These are phyloP conservation scores for Russula virescens DNA, from an alignment of 768 basidiomycete species.

Conservation along the genomic window DNA sequence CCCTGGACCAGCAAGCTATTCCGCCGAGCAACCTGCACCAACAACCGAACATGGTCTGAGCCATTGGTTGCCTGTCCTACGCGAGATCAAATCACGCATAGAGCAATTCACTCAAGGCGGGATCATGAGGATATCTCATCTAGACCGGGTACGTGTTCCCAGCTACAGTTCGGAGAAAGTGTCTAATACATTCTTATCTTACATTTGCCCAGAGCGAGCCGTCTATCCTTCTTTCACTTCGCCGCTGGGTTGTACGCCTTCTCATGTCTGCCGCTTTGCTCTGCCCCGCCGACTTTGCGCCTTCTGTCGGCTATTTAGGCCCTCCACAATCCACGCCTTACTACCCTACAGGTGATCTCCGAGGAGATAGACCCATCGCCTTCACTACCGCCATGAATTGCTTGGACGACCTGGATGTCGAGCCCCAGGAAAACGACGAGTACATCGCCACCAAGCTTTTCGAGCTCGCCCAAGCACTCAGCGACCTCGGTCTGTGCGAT, in stretches of 20 bases:
- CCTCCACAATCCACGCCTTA: neutral
- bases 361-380: neutral
- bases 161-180: neutral
- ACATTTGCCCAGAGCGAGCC: neutral
- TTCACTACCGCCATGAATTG: conserved; percentile 6
- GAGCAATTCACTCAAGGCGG: neutral
- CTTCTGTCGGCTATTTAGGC: conserved; percentile 11
- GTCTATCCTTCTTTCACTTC: neutral
- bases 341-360: conserved; percentile 12
- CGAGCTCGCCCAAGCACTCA: conserved; percentile 14
- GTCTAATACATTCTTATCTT: neutral
- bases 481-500: conserved; percentile 7
- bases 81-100: conserved; percentile 6
- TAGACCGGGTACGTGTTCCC: neutral
- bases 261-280: conserved; percentile 13
- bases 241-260: conserved; percentile 8
- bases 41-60: neutral
- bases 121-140: neutral
- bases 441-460: neutral
- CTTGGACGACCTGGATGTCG: neutral
- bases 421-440: neutral
- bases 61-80: neutral
- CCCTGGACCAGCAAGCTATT: too few relatives aligned
- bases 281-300: conserved; percentile 4
- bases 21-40: neutral